Conservation (phyloP, 2,329 filamentous ascomycete species). For the Alternaria sp. region DNA sequence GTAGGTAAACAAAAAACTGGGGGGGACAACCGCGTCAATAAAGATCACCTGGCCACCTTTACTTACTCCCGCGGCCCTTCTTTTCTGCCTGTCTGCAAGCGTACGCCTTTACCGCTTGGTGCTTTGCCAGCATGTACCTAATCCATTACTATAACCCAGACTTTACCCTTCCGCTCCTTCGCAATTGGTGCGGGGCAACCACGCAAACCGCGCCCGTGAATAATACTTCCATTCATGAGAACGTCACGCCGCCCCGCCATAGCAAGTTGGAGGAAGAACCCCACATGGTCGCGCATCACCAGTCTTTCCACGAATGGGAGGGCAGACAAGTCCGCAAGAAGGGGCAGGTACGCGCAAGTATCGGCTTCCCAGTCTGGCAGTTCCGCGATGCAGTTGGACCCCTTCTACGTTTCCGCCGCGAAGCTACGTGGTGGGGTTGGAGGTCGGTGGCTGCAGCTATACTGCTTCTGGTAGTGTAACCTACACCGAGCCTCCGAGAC, state of each 20-base stretch:
- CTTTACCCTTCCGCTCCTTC: constrained; percentile 7
- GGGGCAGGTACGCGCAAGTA: not conserved
- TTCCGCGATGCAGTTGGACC: not conserved
- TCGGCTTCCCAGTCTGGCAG: not conserved
- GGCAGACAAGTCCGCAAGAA: constrained; percentile 13
- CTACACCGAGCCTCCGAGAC: constrained; percentile 7
- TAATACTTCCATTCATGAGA: constrained; percentile 2
- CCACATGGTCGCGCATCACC: not conserved
- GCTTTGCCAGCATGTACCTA: not conserved
- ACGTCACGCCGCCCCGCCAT: not conserved
- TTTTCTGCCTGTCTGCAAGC: not conserved
- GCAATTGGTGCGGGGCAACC: constrained; percentile 13
- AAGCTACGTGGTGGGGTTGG: not conserved
- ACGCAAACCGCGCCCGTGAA: not conserved
- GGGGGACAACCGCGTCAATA: not conserved
- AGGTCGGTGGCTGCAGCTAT: constrained; percentile 1
- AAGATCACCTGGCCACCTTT: constrained; percentile 3
- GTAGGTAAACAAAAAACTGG: not conserved
- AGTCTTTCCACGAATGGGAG: constrained; percentile 35
- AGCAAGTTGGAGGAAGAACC: not conserved
- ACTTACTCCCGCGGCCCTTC: not conserved
- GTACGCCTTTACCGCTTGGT: not conserved
- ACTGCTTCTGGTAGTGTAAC: constrained; percentile 9
- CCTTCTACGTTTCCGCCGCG: not conserved
- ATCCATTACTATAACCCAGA: not conserved